Evolutionary conservation across 306 rosid genomes (phyloP), one percentile per base, ranked within the genome.

Genomic region (Cotoneaster glaucophyllus): DNA sequence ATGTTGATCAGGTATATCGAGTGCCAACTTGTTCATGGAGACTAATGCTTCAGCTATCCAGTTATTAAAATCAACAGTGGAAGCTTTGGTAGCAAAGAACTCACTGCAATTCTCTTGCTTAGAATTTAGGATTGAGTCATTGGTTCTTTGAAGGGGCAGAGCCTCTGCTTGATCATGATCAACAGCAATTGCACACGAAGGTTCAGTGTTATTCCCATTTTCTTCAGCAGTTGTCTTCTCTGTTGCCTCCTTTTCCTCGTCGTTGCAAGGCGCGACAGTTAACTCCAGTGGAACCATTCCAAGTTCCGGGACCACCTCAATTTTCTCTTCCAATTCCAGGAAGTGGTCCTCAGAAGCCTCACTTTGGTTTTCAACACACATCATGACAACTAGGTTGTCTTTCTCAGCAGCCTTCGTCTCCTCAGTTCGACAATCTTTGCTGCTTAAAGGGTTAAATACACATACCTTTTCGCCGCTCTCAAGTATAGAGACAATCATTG

Each of bases 51-150:
- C 82, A 43, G 74, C 74, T 14, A 71, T 73, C 78, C 82, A 69
- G 73, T 74, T 83, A 67, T 84, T 83, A 66, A 82, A 78, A 78
- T 77, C 81, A 56, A 58, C 14, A 56, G 76, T 75, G 69, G 81
- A 78, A 68, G 32, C 56, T 77, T 44, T 19, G 13, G 69, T 4
- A 4, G 70, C 79, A 68, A 69, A 48, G 65, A 19, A 64, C 69
- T 82, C 71, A 67, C 29, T 39, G 39, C 13, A 53, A 53, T 63
- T 85, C 52, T 70, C 71, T 77, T 77, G 69, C 80, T 79, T 68
- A 69, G 34, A 64, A 66, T 78, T 84, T 73, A 82, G 74, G 67
- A 37, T 39, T 25, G 73, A 59, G 74, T 59, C 73, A 78, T 52
- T 77, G 67, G 22, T 61, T 64, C 72, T 69, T 69, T 24, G 76